phyloP scores from a whole-genome alignment of 306 rosid genomes.

The Vachellia pachyceras region DNA sequence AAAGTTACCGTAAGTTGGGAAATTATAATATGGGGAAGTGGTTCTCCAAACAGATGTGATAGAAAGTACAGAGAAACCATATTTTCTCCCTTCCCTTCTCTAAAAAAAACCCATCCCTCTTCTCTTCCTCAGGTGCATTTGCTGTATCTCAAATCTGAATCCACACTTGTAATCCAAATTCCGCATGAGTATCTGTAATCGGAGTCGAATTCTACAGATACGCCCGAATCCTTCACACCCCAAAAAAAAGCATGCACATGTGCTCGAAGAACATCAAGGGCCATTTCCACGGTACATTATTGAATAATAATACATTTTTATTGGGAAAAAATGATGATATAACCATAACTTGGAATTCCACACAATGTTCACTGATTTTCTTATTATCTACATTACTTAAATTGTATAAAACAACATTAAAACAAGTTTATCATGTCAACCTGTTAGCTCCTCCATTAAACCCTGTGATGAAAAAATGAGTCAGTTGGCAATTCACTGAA shows the following conservation, averaged over 20 bases:
- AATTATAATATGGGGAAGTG: too few relatives aligned
- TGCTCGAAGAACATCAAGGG: slow-evolving; percentile 33
- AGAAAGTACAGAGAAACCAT: too few relatives aligned
- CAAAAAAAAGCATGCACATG: slow-evolving; percentile 28
- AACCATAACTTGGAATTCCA: background rate
- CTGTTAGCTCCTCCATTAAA: slow-evolving; percentile 85
- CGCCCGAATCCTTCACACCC: too few relatives aligned
- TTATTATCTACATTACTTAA: slow-evolving; percentile 26
- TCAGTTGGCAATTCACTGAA: slow-evolving; percentile 23
- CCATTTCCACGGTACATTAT: slow-evolving; percentile 3
- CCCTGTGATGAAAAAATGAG: slow-evolving; percentile 59
- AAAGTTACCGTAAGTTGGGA: too few relatives aligned
- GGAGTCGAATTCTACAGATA: too few relatives aligned
- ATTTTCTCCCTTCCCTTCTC: too few relatives aligned
- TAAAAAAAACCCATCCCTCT: too few relatives aligned
- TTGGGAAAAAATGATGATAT: background rate
- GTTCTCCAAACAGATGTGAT: too few relatives aligned
- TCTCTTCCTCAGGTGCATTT: too few relatives aligned
- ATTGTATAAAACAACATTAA: background rate
- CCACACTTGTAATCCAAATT: too few relatives aligned
- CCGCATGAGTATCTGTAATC: too few relatives aligned
- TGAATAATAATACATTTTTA: background rate
- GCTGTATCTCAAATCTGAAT: too few relatives aligned
- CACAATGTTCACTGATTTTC: background rate
- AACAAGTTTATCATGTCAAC: slow-evolving; percentile 38